Conservation (phyloP, 202 grass and related monocot genomes). For the Dendrocalamus latiflorus region DNA sequence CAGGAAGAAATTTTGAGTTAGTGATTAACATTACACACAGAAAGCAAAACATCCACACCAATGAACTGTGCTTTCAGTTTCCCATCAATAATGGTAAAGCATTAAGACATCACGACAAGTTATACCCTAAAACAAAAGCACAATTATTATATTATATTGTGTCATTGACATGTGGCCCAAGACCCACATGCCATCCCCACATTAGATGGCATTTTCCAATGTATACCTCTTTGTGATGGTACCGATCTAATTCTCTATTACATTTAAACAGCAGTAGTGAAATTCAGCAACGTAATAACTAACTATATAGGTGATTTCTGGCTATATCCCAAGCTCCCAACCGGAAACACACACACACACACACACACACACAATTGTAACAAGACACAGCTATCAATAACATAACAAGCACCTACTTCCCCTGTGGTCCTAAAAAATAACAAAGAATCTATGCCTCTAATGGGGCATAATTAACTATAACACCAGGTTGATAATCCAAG, state of each 20-base stretch:
- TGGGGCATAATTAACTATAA: neutral
- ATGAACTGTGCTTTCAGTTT: neutral
- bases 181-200: neutral
- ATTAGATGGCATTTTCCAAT: neutral
- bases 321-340: neutral
- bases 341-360: neutral
- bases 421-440: neutral
- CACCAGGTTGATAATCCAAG: constrained; percentile 8
- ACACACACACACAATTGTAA: too few relatives aligned
- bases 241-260: neutral
- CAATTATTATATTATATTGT: neutral
- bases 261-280: neutral
- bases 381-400: neutral
- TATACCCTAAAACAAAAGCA: neutral
- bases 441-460: neutral
- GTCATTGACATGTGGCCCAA: neutral
- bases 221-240: neutral
- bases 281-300: neutral
- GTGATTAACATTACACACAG: neutral
- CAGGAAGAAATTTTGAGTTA: constrained; percentile 19
- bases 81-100: neutral
- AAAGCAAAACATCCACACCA: neutral
- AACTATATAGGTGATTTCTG: neutral
- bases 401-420: neutral
- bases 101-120: neutral